Evolutionary conservation across 148 eudicot species (phyloP).

Genomic region (Cornus kousa): DNA sequence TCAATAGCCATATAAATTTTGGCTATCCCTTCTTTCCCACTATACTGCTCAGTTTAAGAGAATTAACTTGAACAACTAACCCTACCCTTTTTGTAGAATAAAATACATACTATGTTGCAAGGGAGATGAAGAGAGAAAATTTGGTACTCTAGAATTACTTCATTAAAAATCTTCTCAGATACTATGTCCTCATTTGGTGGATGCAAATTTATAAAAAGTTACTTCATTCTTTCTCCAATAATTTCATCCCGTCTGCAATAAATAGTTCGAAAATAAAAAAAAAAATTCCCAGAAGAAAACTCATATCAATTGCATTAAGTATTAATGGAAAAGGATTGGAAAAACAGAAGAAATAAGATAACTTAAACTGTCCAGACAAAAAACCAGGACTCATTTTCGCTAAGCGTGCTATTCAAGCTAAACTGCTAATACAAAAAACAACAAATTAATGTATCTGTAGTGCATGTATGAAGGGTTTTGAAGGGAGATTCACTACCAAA

Average conservation of each 20-base stretch:
- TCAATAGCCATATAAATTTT: too few relatives aligned
- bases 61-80: too few relatives aligned
- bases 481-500: not conserved
- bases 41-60: too few relatives aligned
- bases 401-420: not conserved
- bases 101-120: too few relatives aligned
- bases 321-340: not conserved
- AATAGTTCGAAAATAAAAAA: not conserved
- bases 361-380: not conserved
- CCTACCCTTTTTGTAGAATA: too few relatives aligned
- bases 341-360: not conserved
- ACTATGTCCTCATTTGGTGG: too few relatives aligned
- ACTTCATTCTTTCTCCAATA: not conserved
- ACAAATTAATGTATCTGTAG: not conserved
- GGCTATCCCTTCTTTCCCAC: too few relatives aligned
- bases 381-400: not conserved
- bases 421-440: not conserved
- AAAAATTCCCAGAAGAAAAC: not conserved
- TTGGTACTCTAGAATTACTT: too few relatives aligned
- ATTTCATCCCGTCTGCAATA: not conserved
- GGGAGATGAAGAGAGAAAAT: too few relatives aligned
- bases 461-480: not conserved
- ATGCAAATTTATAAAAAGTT: not conserved
- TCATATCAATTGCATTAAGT: not conserved
- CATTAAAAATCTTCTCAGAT: too few relatives aligned